Base-by-base conservation (phyloP, 2,329 filamentous ascomycete species). In the Alternaria sp. region DNA sequence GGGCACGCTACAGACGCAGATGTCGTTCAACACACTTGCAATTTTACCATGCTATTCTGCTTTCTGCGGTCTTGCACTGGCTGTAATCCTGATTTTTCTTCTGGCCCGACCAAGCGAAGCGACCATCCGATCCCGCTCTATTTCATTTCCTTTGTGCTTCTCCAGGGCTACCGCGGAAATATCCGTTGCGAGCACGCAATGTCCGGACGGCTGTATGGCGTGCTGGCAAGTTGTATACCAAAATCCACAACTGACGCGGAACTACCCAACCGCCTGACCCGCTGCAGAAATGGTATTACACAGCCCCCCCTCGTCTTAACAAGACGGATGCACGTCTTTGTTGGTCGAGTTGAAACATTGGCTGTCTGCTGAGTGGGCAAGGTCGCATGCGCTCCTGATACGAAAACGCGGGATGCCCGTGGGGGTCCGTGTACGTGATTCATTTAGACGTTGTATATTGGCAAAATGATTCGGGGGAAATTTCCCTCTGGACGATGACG, bases 391-490 rank as follows among this genome's bases (percentile, higher is more conserved):
- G 63, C 62, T 32, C 63, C 61, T 51, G 68, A 54, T 65, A 64
- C 56, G 57, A 54, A 52, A 63, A 51, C 62, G 68, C 60, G 72
- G 73, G 70, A 66, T 73, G 47, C 10, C 44, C 57, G 72, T 72
- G 71, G 70, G 71, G 72, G 68, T 65, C 19, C 49, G 59, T 68
- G 67, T 73, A 74, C 73, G 72, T 73, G 67, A 74, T 74, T 67
- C 67, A 66, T 73, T 73, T 72, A 72, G 69, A 45, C 57, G 69
- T 71, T 53, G 62, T 66, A 66, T 67, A 61, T 62, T 52, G 28
- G 62, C 62, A 59, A 30, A 66, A 65, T 17, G 36, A 40, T 59
- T 66, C 62, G 67, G 62, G 36, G 15, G 43, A 54, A 47, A 58
- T 57, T 43, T 15, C 32, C 36, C 36, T 40, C 44, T 66, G 28